phyloP scores from a whole-genome alignment of 495 filamentous ascomycete genomes.

The Jackrogersella multiformis region DNA sequence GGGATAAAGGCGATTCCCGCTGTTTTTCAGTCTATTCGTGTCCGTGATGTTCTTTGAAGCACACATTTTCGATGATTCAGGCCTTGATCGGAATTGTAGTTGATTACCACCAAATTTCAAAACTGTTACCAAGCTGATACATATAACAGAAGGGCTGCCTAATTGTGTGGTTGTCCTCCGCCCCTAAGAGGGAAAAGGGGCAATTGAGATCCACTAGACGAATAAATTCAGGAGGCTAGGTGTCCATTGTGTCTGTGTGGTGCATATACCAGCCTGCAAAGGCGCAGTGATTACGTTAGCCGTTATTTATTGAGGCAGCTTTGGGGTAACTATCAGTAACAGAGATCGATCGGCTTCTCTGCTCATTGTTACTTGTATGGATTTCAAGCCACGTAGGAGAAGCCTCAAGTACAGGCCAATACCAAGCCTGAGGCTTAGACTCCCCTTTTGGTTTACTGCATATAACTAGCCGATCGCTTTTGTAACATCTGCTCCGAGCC shows the following conservation, averaged over 20 bases:
- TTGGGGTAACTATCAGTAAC: not conserved
- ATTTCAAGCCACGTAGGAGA: slow-evolving; percentile 1
- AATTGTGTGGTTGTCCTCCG: not conserved
- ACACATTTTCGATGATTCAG: not conserved
- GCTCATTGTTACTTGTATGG: not conserved
- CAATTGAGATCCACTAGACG: slow-evolving; percentile 31
- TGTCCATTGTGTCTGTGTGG: slow-evolving; percentile 39
- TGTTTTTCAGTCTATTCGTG: not conserved
- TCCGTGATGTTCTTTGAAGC: not conserved
- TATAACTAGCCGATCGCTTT: slow-evolving; percentile 10
- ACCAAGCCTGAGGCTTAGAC: slow-evolving; percentile 1
- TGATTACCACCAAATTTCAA: not conserved
- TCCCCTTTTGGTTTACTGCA: slow-evolving; percentile 24
- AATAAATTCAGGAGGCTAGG: slow-evolving; percentile 33
- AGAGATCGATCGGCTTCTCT: slow-evolving; percentile 10
- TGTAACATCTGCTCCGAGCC: slow-evolving; percentile 4
- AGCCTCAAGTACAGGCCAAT: not conserved
- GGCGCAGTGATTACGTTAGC: slow-evolving; percentile 14
- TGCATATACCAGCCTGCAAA: slow-evolving; percentile 20
- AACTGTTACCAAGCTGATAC: not conserved
- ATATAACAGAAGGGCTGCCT: not conserved
- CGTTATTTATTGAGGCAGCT: not conserved
- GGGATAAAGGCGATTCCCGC: not conserved
- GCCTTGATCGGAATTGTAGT: not conserved
- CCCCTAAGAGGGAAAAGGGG: slow-evolving; percentile 23